These are phyloP conservation scores for Rhodotorula diobovata DNA, from an alignment of 768 basidiomycete species.

Conservation along the genomic window DNA sequence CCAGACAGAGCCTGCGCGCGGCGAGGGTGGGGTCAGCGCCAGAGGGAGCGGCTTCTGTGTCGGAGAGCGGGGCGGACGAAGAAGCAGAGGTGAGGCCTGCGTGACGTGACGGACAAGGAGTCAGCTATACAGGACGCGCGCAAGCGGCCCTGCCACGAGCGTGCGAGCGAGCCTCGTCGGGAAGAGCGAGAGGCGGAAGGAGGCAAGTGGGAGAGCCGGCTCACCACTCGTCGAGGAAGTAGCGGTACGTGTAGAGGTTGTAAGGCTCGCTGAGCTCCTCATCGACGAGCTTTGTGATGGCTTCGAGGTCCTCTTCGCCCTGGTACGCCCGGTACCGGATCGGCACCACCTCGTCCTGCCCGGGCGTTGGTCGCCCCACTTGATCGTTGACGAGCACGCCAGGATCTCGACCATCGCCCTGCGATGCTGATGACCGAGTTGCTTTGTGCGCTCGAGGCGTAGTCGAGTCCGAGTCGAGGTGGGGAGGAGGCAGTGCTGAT, in stretches of 20 bases:
- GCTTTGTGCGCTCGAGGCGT: neutral
- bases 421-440: neutral
- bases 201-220: no score
- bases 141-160: neutral
- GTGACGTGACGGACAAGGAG: neutral
- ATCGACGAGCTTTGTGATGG: slow-evolving; percentile 79
- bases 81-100: slow-evolving; percentile 75
- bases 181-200: no score
- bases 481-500: neutral
- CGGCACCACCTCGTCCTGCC: no score
- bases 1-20: slow-evolving; percentile 34
- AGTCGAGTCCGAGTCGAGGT: no score
- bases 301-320: slow-evolving; percentile 65
- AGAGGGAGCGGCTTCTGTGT: neutral
- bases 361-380: no score
- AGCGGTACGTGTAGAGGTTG: slow-evolving; percentile 91
- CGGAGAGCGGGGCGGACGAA: slow-evolving; percentile 13
- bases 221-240: slow-evolving; percentile 93
- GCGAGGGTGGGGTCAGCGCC: no score
- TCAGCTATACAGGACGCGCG: neutral
- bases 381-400: no score
- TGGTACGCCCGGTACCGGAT: slow-evolving; percentile 68
- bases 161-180: no score
- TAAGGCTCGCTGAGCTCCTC: slow-evolving; percentile 92
- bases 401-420: no score